A percentile compares a stretch with the other conserved stretches of the same genome.
Evolutionary conservation across 2,329 filamentous ascomycete genomes (phyloP).

Genomic region (Fusarium sp.): DNA sequence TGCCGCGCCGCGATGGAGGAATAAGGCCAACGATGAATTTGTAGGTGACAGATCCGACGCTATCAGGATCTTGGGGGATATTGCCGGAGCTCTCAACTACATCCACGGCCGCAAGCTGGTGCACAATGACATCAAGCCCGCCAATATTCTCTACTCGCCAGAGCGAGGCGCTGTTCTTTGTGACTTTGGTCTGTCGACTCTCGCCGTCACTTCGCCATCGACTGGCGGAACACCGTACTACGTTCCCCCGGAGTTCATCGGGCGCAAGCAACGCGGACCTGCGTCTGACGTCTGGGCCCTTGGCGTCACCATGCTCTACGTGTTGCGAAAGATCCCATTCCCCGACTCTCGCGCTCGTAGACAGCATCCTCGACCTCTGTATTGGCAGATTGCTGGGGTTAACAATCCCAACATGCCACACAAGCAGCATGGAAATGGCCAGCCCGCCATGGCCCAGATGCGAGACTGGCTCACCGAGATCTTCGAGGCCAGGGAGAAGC

Average conservation of each 20-base stretch:
- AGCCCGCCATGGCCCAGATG: slow-evolving; percentile 63
- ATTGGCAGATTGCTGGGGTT: slow-evolving; percentile 69
- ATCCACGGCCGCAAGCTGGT: slow-evolving; percentile 64
- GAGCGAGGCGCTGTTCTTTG: slow-evolving; percentile 69
- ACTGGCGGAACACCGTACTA: slow-evolving; percentile 71
- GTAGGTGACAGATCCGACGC: slow-evolving; percentile 61
- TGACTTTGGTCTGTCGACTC: slow-evolving; percentile 68
- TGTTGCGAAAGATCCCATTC: slow-evolving; percentile 65
- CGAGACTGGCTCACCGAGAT: slow-evolving; percentile 67
- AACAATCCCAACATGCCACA: slow-evolving; percentile 54
- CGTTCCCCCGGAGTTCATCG: slow-evolving; percentile 70
- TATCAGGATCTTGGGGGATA: slow-evolving; percentile 64
- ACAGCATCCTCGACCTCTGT: slow-evolving; percentile 61
- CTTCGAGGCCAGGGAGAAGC: slow-evolving; percentile 58
- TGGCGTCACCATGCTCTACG: slow-evolving; percentile 70
- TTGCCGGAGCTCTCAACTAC: slow-evolving; percentile 65
- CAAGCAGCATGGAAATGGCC: slow-evolving; percentile 53
- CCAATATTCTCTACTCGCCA: slow-evolving; percentile 69
- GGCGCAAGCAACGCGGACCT: slow-evolving; percentile 62
- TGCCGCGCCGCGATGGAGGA: slow-evolving; percentile 61
- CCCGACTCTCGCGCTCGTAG: slow-evolving; percentile 63
- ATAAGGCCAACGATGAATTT: slow-evolving; percentile 60
- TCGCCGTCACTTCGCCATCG: slow-evolving; percentile 57
- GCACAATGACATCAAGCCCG: slow-evolving; percentile 72
- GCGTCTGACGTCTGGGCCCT: slow-evolving; percentile 70